These are phyloP conservation scores for Nigrospora oryzae DNA, from an alignment of 2,329 filamentous ascomycete species.

Conservation along the genomic window DNA sequence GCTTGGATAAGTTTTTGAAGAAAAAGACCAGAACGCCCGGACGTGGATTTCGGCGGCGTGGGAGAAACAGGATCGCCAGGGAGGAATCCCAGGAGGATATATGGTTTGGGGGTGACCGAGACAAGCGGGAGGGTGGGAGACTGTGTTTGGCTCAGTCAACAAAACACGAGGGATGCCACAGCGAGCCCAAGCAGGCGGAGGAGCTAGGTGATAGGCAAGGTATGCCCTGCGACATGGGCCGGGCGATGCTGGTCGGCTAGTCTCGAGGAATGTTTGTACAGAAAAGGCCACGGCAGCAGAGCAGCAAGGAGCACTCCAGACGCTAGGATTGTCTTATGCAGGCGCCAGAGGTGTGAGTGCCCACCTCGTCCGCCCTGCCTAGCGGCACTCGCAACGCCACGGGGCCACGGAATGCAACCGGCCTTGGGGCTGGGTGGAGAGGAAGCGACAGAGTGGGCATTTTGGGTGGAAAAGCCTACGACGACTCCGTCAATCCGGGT, in stretches of 20 bases:
- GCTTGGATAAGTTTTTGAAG: slow-evolving; percentile 2
- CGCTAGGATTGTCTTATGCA: slow-evolving; percentile 8
- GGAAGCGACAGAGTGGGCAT: too few relatives aligned
- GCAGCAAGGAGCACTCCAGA: slow-evolving; percentile 21
- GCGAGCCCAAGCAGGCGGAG: neutral
- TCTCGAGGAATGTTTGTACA: slow-evolving; percentile 15
- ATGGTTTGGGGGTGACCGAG: neutral
- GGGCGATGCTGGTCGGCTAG: neutral
- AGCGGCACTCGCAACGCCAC: slow-evolving; percentile 1
- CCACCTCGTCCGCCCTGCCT: neutral
- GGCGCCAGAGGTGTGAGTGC: neutral
- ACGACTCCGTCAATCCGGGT: too few relatives aligned
- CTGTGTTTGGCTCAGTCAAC: slow-evolving; percentile 3
- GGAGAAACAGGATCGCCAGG: slow-evolving; percentile 4
- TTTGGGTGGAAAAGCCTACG: too few relatives aligned
- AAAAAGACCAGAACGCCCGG: too few relatives aligned
- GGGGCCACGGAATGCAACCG: slow-evolving; percentile 1
- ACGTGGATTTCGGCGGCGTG: neutral
- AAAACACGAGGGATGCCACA: slow-evolving; percentile 4
- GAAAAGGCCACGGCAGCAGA: slow-evolving; percentile 11
- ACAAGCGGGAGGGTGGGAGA: slow-evolving; percentile 1
- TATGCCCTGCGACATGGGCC: slow-evolving; percentile 3
- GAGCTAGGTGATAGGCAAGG: slow-evolving; percentile 4
- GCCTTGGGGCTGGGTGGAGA: neutral
- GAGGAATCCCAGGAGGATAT: slow-evolving; percentile 2